Base-by-base conservation (phyloP, 2,329 filamentous ascomycete genomes). In the Clonostachys solani region DNA sequence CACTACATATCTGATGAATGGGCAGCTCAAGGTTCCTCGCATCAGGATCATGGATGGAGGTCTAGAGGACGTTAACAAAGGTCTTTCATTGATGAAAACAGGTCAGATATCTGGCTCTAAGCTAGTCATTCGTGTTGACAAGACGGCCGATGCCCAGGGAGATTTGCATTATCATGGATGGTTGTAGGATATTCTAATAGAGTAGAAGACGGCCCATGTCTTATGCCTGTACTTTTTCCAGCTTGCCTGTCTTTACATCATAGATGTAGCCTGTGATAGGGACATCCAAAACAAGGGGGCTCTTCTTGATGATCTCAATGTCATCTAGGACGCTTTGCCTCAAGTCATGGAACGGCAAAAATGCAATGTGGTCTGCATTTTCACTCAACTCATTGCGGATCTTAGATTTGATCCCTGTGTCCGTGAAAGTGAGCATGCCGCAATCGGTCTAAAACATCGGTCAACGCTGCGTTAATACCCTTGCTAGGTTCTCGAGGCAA, bases 281-380 rank as follows among this genome's bases (percentile, higher is more conserved):
- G 4, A 88, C 75, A 29, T 83, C 72, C 18, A 83, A 70, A 5
- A 92, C 72, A 15, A 86, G 70, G 46, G 77, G 77, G 42, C 73
- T 79, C 44, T 63, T 71, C 63, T 77, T 80, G 53, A 94, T 59
- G 53, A 80, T 81, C 42, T 67, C 67, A 1, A 94, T 77, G 63
- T 92, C 87, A 37, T 83, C 75, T 51, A 68, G 69, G 0, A 92
- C 83, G 7, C 81, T 85, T 54, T 77, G 64, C 47, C 86, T 78
- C 46, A 89, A 55, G 47, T 87, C 75, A 1, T 71, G 54, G 52
- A 92, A 90, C 0, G 86, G 72, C 43, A 87, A 65, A 56, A 91
- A 91, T 16, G 87, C 75, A 45, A 86, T 58, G 46, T 66, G 60
- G 47, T 64, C 67, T 1, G 78, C 77, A 18, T 73, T 68, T 1